Evolutionary conservation across 305 asterid genomes (phyloP), one percentile per base, ranked within the genome.

Genomic region (Stenogyne calaminthoides): DNA sequence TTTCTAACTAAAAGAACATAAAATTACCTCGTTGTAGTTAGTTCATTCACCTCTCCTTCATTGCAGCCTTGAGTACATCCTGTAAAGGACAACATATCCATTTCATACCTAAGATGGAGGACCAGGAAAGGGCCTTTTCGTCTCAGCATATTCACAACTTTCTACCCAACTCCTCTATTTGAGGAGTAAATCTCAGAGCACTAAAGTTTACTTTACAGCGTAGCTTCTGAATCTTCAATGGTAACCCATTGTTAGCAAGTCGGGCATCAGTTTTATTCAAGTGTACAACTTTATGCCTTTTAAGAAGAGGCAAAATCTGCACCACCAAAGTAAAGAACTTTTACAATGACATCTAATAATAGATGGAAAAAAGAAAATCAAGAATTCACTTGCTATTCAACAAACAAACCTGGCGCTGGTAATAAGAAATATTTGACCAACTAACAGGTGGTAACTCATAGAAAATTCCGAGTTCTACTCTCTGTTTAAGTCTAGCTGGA

Each of bases 1-100:
- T 34, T 46, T 56, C 9, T 16, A 47, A 4, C n/a, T 40, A 9
- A 15, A 25, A 51, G 44, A 16, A 32, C 32, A 29, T 72, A 6
- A 6, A 52, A 9, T 61, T 82, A 92, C 98, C 98, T 88, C 98
- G 90, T 90, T 67, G 78, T 73, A 40, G 98, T 92, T 69, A 92
- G 77, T 78, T 88, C 96, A 71, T 86, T 83, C 59, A 86, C 90
- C 83, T 92, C 98, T 10, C 84, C 82, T 10, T 68, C 47, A 49
- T 79, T 87, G 90, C 95, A 90, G 69, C 98, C 98, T 73, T 55
- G 90, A 54, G 91, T 86, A 66, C 98, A 92, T 42, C 98, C 97
- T 20, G 98, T 86, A 74, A 92, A 92, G 14, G 98, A 90, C 84
- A 92, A 64, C 98, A 90, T 92, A 69, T 92, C 98, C 98, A 92